Evolutionary conservation across 2,329 filamentous ascomycete species (phyloP), one percentile per base, ranked within the genome.

Genomic region (Ampelomyces quisqualis): DNA sequence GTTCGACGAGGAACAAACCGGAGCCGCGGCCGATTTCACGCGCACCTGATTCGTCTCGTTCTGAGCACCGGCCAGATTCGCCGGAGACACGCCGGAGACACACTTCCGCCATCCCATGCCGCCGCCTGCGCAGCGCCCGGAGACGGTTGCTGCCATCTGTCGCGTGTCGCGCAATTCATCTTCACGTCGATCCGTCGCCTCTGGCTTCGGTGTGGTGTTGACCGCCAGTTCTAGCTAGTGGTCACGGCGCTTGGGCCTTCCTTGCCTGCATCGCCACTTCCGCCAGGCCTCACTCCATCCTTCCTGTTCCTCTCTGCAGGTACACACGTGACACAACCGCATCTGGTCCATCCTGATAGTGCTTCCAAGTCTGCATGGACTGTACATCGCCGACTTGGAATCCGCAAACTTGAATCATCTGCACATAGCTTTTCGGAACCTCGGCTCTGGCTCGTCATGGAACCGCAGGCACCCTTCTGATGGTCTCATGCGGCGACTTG

Each of bases 331-430:
- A n/a, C n/a, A n/a, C n/a, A n/a, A n/a, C n/a, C n/a, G n/a, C n/a
- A n/a, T n/a, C n/a, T n/a, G n/a, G n/a, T n/a, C n/a, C n/a, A 45
- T 62, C 1, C 29, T 62, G 5, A 20, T 63, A 22, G 31, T 48
- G 2, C 45, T 60, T 9, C 60, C 58, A 7, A 37, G 34, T 3
- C 33, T 63, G 8, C 45, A 44, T 13, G 39, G 35, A 13, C 40
- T 63, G 3, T 42, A 52, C 4, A 43, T 60, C 19, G 35, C 49
- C 30, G 53, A 61, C 20, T 49, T 49, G 28, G 42, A 45, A 7
- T 43, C 45, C 26, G 42, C 53, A 15, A 57, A 43, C 2, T 51
- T 61, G 23, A 40, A 55, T 22, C 54, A 52, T 19, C 34, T 62
- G 1, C 45, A 57, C 18, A 37, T 30, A 2, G 20, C 54, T 8